Conservation (phyloP, 2,329 filamentous ascomycete genomes). For the Aureobasidium subglaciale region DNA sequence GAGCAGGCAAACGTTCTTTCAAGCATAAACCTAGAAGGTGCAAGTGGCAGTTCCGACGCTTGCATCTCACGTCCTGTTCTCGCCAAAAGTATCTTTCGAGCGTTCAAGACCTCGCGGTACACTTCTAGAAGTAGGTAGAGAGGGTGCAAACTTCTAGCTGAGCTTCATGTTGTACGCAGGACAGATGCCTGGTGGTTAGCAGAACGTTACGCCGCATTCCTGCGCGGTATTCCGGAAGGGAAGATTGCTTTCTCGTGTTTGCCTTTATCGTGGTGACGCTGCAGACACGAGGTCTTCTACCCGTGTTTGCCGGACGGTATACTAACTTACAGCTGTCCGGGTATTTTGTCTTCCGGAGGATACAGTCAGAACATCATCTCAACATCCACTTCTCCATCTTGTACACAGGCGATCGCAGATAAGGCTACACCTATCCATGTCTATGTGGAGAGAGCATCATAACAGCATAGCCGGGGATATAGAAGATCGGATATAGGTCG, state of each 20-base stretch:
- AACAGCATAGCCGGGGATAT: background rate
- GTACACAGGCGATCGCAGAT: no score
- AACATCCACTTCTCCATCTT: no score
- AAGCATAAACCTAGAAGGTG: no score
- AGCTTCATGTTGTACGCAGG: background rate
- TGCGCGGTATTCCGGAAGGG: background rate
- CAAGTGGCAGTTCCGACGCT: no score
- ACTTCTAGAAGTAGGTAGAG: background rate
- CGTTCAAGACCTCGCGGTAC: background rate
- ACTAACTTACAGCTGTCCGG: no score
- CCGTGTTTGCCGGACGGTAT: background rate
- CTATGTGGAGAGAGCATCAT: background rate
- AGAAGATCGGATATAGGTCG: background rate
- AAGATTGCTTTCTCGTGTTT: background rate
- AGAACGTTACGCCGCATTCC: background rate
- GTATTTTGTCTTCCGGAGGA: no score
- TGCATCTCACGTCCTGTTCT: no score
- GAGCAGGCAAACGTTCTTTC: no score
- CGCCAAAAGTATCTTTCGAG: background rate
- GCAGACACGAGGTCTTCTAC: background rate
- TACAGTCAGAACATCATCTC: no score
- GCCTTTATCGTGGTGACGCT: background rate
- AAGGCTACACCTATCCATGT: no score
- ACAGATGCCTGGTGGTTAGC: background rate
- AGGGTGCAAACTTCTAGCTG: no score